These are phyloP conservation scores for Talaromyces sp. DNA, from an alignment of 2,329 filamentous ascomycete species.

Conservation along the genomic window DNA sequence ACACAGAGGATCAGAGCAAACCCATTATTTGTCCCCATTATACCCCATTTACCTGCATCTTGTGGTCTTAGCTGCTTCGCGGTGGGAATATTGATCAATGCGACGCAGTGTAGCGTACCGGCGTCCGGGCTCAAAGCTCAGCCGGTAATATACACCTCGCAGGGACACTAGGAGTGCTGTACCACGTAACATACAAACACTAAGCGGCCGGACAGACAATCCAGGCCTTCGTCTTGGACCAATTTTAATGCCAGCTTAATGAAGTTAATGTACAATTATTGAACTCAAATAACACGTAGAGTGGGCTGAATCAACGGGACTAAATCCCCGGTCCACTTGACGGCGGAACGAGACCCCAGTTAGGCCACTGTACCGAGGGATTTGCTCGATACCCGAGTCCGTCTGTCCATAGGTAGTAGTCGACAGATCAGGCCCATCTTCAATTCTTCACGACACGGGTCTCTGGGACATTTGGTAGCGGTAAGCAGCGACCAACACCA, in stretches of 20 bases:
- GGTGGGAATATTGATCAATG: neutral
- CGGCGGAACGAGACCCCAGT: neutral
- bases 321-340: slow-evolving; percentile 1
- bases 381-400: neutral
- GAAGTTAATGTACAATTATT: slow-evolving; percentile 6
- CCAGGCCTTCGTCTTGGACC: neutral
- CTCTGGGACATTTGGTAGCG: neutral
- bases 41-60: neutral
- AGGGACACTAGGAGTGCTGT: neutral
- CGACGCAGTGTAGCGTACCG: neutral
- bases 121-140: neutral
- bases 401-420: no score
- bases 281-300: neutral
- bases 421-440: neutral
- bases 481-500: neutral
- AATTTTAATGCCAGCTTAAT: neutral
- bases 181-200: neutral
- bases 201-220: neutral
- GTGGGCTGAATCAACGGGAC: neutral
- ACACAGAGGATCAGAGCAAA: neutral
- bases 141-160: neutral
- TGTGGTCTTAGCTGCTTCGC: neutral
- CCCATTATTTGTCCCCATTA: neutral
- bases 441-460: neutral
- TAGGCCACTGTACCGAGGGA: slow-evolving; percentile 2